phyloP scores from a whole-genome alignment of 306 rosid genomes.

The Quercus suber region DNA sequence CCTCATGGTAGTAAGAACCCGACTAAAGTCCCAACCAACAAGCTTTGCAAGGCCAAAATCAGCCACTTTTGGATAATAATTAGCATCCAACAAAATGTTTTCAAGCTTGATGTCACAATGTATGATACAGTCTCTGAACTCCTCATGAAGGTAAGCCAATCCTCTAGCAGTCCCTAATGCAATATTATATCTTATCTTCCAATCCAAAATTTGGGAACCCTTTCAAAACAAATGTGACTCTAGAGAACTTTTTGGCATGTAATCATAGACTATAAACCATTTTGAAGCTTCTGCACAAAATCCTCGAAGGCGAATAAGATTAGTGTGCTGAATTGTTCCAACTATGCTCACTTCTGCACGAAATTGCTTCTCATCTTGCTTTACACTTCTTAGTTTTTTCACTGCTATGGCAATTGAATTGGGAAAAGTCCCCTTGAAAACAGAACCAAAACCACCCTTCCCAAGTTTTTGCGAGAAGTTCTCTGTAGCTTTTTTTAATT shows the following conservation, averaged over 20 bases:
- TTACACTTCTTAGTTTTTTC: constrained; percentile 20
- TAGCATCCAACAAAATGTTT: not conserved
- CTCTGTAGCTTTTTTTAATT: no score
- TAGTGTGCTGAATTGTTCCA: constrained; percentile 21
- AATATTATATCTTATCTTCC: constrained; percentile 12
- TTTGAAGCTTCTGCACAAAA: constrained; percentile 6
- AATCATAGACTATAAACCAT: constrained; percentile 12
- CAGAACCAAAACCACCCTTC: no score
- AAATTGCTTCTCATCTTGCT: constrained; percentile 25
- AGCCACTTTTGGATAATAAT: not conserved
- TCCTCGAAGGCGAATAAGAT: constrained; percentile 18
- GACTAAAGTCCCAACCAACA: not conserved
- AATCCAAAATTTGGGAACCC: constrained; percentile 1
- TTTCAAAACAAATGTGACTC: constrained; percentile 3
- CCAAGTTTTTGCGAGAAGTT: no score
- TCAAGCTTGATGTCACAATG: not conserved
- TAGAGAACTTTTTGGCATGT: constrained; percentile 21
- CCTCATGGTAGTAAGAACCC: not conserved
- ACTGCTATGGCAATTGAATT: constrained; percentile 8
- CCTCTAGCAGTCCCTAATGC: not conserved
- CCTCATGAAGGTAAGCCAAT: not conserved
- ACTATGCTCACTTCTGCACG: constrained; percentile 14
- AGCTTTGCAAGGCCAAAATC: not conserved
- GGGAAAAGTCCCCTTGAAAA: no score
- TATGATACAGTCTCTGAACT: not conserved